A percentile compares a stretch with the other conserved stretches of the same genome.
Evolutionary conservation across 2,329 filamentous ascomycete genomes (phyloP).

Genomic region (Penicillium capsulatum): DNA sequence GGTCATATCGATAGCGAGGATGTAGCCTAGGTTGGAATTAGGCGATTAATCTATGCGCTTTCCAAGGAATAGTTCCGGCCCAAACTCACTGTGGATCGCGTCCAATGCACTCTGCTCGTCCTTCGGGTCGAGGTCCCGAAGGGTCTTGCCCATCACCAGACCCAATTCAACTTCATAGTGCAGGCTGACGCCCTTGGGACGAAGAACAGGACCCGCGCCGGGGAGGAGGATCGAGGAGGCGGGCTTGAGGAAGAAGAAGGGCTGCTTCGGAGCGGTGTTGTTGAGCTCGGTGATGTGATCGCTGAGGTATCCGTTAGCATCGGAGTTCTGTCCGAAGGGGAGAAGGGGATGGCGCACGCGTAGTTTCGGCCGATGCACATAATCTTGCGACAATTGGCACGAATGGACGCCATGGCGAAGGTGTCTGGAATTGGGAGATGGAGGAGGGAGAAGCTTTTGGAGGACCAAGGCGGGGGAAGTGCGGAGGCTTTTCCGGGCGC

Average conservation of each 20-base stretch:
- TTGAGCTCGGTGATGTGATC: conserved; percentile 93
- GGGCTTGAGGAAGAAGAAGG: conserved; percentile 99
- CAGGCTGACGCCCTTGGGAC: conserved; percentile 75
- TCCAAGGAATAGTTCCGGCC: neutral
- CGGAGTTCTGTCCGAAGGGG: neutral
- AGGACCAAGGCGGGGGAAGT: too few relatives aligned
- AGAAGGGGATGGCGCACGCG: conserved; percentile 58
- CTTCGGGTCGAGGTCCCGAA: conserved; percentile 70
- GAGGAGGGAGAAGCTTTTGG: neutral
- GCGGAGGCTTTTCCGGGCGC: too few relatives aligned
- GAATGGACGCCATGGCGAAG: conserved; percentile 43
- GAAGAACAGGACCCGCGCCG: conserved; percentile 71
- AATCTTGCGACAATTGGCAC: conserved; percentile 63
- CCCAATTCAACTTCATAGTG: conserved; percentile 96
- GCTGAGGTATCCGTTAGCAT: conserved; percentile 43
- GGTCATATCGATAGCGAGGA: conserved; percentile 94
- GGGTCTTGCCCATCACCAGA: conserved; percentile 75
- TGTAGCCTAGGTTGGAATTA: conserved; percentile 60
- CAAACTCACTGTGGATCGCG: conserved; percentile 65
- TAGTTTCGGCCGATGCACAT: conserved; percentile 96
- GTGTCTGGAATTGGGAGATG: conserved; percentile 26
- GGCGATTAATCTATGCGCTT: neutral
- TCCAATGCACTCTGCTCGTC: conserved; percentile 73
- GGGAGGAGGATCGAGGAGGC: conserved; percentile 79
- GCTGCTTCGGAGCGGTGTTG: conserved; percentile 81